Base-by-base conservation (phyloP, 305 asterid genomes). In the Solanum aculeatissimum region DNA sequence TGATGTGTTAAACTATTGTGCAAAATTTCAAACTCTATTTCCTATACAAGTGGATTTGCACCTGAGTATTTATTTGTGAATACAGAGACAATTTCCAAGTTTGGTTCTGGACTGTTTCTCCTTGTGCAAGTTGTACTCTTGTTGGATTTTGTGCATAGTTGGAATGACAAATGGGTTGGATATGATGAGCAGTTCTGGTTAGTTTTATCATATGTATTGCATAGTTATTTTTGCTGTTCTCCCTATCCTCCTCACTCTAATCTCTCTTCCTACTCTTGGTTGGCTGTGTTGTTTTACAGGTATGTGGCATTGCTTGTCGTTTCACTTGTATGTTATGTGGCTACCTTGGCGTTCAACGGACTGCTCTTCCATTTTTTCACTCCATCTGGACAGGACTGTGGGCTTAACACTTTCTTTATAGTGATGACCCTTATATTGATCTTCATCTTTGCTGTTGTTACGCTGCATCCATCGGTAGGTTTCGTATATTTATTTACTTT, bases 101-200 rank as follows among this genome's bases (percentile, higher is more conserved):
- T 95, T 84, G 99, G 99, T 54, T 92, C 99, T 14, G 98, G 99
- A 86, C 87, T 95, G 71, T 95, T 95, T 91, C 98, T 95, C 85
- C 96, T 95, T 57, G 96, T 95, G 87, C 99, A 95, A 92, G 99
- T 95, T 87, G 97, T 95, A 82, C 97, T 95, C 88, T 88, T 95
- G 83, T 92, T 93, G 80, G 99, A 95, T 88, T 95, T 95, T 89
- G 95, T 95, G 82, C 98, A 94, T 89, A 90, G 97, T 68, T 95
- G 97, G 99, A 95, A 95, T 84, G 97, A 93, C 92, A 95, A 91
- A 90, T 95, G 99, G 99, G 99, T 93, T 89, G 97, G 98, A 83
- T 95, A 93, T 57, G 97, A 94, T 78, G 99, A 94, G 89, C 90
- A 94, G 80, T 95, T 95, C 87, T 95, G 99, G 99, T 95, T 60